Evolutionary conservation across 1,284 basidiomycete genomes (phyloP), one percentile per base, ranked within the genome.

Genomic region (Irpex sp.): DNA sequence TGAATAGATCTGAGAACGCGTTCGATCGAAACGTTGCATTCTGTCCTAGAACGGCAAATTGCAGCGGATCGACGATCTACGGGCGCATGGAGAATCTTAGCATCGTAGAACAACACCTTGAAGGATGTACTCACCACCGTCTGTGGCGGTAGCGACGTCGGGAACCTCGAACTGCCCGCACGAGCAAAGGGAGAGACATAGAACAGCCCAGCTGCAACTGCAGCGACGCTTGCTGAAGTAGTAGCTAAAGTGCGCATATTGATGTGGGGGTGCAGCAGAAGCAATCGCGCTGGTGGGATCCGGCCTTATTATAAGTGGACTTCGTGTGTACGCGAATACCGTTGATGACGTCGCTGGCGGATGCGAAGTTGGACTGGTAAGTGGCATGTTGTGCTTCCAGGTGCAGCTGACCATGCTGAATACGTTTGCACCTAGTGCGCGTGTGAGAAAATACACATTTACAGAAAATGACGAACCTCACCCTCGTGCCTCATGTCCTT

Each of bases 1-100:
- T 79, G 71, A 78, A 75, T 52, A 72, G 65, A 31, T 68, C 57
- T 9, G 66, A 67, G 61, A 70, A 68, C 19, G 73, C 64, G 31
- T 65, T 66, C 26, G 69, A 59, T 26, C 77, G 73, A 68, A 77
- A 77, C 54, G 69, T 40, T 1, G 68, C 73, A 60, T 73, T 71
- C 17, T 62, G 63, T 5, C 77, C 75, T 5, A 76, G 62, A 6
- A 76, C 77, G 5, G 70, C 70, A 60, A 73, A 74, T 2, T 66
- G 67, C 2, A 68, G 69, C 6, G 73, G 73, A 49, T 76, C 67
- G 55, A 77, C 67, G 13, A 73, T 57, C 77, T 78, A 26, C 8
- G 8, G 15, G 8, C 40, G 40, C 15, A 9, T 11, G 11, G 15
- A 9, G 40, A 44, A 9, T 44, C 15, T 44, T 15, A 44, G 40